Base-by-base conservation (phyloP, 164 flowering plant species). In the Chloranthus sessilifolius region DNA sequence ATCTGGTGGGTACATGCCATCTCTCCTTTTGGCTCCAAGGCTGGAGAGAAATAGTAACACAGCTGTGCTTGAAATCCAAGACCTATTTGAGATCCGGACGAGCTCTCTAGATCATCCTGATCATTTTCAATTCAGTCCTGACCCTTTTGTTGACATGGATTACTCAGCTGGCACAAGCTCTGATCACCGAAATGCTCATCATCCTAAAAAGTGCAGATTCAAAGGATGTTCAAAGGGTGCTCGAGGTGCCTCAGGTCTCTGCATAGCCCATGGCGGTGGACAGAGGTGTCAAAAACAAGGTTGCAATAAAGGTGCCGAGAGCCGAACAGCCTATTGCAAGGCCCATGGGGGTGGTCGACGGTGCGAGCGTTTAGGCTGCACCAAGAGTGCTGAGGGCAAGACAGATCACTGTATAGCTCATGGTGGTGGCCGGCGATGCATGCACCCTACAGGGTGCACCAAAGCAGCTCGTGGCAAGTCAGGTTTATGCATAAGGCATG, bases 191-290 rank as follows among this genome's bases (percentile, higher is more conserved):
- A 55, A 47, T 17, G n/a, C n/a, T n/a, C 59, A 69, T 58, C 78
- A 69, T 50, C 56, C 76, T 1, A 82, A 77, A 53, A 81, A 61
- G 65, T 87, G 98, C 74, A 76, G 67, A 55, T 78, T 72, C 56
- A 47, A 31, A 5, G 95, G 88, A 17, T 90, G 96, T 53, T 24
- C 64, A 27, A 90, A 87, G 60, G 96, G 91, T 9, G 98, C 96
- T 6, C 67, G 98, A 20, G 96, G 98, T 14, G 80, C 96, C 36
- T 76, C 95, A 0, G 96, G 95, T 16, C 79, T 87, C 24, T 87
- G 96, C 59, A 87, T 90, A 43, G 89, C 89, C n/a, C 98, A 90
- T 72, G 98, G 98, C 14, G 98, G 96, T 19, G 97, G 97, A 26
- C 95, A 82, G 60, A 73, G 97, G 66, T 90, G 97, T 57, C 95